Evolutionary conservation across 768 basidiomycete species (phyloP).

Genomic region (Tylopilus sp.): DNA sequence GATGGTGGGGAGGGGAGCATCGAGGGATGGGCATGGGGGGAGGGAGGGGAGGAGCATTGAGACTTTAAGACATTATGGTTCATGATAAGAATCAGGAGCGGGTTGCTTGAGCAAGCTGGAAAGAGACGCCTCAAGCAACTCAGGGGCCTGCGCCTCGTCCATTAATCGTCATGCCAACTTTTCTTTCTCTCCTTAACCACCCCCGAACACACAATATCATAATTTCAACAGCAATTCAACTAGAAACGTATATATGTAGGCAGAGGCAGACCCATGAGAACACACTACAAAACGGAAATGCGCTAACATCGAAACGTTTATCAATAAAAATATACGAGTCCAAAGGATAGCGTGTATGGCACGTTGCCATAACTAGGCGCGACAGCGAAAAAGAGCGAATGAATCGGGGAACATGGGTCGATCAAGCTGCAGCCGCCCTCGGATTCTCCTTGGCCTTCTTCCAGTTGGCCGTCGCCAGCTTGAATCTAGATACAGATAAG

Average conservation of each 20-base stretch:
- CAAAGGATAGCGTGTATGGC: slow-evolving; percentile 6
- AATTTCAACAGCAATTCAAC: slow-evolving; percentile 2
- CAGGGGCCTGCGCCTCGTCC: slow-evolving; percentile 14
- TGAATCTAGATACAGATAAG: slow-evolving; percentile 47
- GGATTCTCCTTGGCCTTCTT: slow-evolving; percentile 70
- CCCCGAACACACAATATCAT: background rate
- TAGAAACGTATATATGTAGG: slow-evolving; percentile 11
- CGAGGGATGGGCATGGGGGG: slow-evolving; percentile 6
- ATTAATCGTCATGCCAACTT: slow-evolving; percentile 9
- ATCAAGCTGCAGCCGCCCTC: slow-evolving; percentile 33
- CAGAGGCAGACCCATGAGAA: slow-evolving; percentile 1
- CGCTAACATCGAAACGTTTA: slow-evolving; percentile 25
- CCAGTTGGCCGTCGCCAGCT: slow-evolving; percentile 74
- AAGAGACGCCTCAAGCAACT: slow-evolving; percentile 17
- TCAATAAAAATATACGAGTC: slow-evolving; percentile 33
- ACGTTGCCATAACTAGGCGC: slow-evolving; percentile 18
- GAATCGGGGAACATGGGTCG: slow-evolving; percentile 4
- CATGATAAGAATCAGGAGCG: slow-evolving; percentile 27
- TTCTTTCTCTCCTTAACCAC: background rate
- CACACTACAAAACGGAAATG: slow-evolving; percentile 15
- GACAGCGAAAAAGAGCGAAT: slow-evolving; percentile 3
- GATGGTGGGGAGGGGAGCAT: slow-evolving; percentile 12
- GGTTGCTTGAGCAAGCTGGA: slow-evolving; percentile 25
- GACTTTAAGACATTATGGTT: slow-evolving; percentile 27
- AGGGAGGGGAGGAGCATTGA: background rate